These are phyloP conservation scores for Melocanna baccifera DNA, from an alignment of 176 grass and related monocot species.

Conservation along the genomic window DNA sequence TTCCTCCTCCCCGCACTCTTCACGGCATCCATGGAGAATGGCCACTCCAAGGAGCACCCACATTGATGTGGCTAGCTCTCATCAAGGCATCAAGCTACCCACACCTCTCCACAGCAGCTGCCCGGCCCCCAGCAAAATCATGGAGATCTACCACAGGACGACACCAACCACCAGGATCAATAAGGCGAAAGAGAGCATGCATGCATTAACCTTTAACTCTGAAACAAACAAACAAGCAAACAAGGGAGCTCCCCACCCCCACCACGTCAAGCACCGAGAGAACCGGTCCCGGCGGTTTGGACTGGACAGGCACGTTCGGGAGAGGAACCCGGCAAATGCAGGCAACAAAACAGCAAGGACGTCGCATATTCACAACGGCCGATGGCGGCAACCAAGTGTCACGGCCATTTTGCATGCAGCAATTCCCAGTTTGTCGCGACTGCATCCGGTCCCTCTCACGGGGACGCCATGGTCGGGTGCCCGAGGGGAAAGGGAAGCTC, in stretches of 20 bases:
- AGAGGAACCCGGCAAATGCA: background rate
- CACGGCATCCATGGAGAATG: slow-evolving; percentile 43
- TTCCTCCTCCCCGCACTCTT: slow-evolving; percentile 28
- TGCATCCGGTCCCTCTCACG: slow-evolving; percentile 41
- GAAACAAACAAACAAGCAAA: background rate
- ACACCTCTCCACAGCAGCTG: background rate
- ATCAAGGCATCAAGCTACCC: slow-evolving; percentile 21
- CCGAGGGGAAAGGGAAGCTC: background rate
- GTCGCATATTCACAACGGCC: background rate
- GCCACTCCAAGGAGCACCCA: slow-evolving; percentile 18
- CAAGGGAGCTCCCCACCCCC: background rate
- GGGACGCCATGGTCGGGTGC: slow-evolving; percentile 43
- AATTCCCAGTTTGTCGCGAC: slow-evolving; percentile 27
- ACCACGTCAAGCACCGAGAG: background rate
- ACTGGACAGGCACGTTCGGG: background rate
- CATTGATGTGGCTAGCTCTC: slow-evolving; percentile 36
- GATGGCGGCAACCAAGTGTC: slow-evolving; percentile 1
- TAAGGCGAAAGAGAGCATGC: background rate
- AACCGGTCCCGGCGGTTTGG: background rate
- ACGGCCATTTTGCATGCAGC: background rate
- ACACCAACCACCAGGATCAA: slow-evolving; percentile 41
- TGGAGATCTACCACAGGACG: slow-evolving; percentile 27
- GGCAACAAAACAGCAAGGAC: background rate
- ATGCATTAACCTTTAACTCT: background rate
- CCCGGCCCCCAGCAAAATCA: background rate